Conservation (phyloP, 2,329 filamentous ascomycete species). For the Trichoderma atroviride region DNA sequence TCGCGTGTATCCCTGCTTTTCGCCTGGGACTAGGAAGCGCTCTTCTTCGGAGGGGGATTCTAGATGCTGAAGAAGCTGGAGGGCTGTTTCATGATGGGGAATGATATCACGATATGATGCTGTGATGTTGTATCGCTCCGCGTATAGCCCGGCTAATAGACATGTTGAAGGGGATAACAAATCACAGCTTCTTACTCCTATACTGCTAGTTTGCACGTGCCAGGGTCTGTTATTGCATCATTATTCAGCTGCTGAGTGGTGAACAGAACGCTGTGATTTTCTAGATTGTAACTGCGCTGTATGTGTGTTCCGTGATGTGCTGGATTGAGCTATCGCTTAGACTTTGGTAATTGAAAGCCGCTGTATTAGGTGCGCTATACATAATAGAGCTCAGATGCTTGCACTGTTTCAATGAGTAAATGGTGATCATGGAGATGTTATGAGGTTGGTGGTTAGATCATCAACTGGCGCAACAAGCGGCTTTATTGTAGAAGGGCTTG, state of each 20-base stretch:
- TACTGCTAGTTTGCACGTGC: neutral
- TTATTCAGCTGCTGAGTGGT: neutral
- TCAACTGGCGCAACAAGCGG: neutral
- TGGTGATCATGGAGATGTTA: neutral
- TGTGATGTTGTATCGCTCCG: neutral
- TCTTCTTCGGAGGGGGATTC: neutral
- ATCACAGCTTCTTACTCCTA: neutral
- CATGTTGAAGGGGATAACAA: neutral
- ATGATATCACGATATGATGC: neutral
- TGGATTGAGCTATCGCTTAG: neutral
- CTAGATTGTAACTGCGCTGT: neutral
- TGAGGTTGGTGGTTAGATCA: neutral
- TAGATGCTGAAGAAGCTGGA: neutral
- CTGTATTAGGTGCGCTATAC: neutral
- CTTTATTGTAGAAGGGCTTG: neutral
- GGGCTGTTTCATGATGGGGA: neutral
- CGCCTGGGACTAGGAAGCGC: neutral
- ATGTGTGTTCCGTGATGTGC: neutral
- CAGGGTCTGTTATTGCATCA: neutral
- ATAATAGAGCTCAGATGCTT: neutral
- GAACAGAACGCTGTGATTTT: neutral
- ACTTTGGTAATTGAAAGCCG: neutral
- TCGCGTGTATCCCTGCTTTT: conserved; percentile 10
- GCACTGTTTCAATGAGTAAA: neutral
- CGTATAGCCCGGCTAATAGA: neutral